A percentile compares a stretch with the other conserved stretches of the same genome.
phyloP scores from a whole-genome alignment of 306 rosid species.

The Arachis hypogaea region DNA sequence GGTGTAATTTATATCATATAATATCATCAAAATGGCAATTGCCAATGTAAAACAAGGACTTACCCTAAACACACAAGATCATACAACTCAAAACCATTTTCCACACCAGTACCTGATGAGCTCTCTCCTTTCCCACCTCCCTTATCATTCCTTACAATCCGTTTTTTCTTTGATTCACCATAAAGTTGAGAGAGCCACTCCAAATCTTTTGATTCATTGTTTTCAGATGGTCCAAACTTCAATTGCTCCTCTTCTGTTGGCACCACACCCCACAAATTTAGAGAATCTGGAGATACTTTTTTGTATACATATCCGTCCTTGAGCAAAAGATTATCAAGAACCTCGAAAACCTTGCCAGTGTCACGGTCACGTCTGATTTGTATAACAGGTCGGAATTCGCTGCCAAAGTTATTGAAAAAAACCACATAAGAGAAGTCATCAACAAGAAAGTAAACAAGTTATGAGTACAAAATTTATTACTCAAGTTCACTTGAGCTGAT shows the following conservation, averaged over 20 bases:
- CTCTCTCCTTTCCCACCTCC: slow-evolving; percentile 80
- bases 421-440: slow-evolving; percentile 31
- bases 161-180: slow-evolving; percentile 69
- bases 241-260: slow-evolving; percentile 82
- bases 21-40: slow-evolving; percentile 24
- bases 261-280: slow-evolving; percentile 78
- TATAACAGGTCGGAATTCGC: slow-evolving; percentile 94
- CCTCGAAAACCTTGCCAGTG: slow-evolving; percentile 61
- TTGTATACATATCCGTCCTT: slow-evolving; percentile 89
- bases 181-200: slow-evolving; percentile 94
- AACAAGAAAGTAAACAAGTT: neutral
- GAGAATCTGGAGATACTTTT: slow-evolving; percentile 78
- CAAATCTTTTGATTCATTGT: slow-evolving; percentile 60
- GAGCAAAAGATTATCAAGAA: slow-evolving; percentile 81
- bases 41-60: slow-evolving; percentile 42
- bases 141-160: slow-evolving; percentile 48
- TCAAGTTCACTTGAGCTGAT: slow-evolving; percentile 92
- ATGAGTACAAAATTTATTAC: slow-evolving; percentile 51
- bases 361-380: slow-evolving; percentile 74
- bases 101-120: slow-evolving; percentile 55
- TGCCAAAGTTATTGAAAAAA: slow-evolving; percentile 40
- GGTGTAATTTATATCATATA: neutral
- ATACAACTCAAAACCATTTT: slow-evolving; percentile 58
- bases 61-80: slow-evolving; percentile 93
- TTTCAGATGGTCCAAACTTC: slow-evolving; percentile 76